A percentile compares a stretch with the other conserved stretches of the same genome.
phyloP scores from a whole-genome alignment of 768 basidiomycete species.

The Xerocomus brunneocitrinus region DNA sequence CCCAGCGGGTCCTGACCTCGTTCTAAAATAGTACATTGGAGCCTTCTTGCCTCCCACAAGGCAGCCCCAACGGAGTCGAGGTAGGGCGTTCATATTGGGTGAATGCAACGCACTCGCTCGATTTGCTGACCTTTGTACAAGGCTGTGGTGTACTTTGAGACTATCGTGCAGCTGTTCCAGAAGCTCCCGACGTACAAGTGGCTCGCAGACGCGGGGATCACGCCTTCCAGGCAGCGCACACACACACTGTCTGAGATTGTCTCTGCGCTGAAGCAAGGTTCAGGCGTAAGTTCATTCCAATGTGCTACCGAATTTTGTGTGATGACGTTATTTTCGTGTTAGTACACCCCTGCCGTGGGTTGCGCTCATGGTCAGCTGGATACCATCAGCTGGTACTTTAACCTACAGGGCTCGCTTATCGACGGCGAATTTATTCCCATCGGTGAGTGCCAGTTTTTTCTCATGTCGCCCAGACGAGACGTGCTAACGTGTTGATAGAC shows the following conservation, averaged over 20 bases:
- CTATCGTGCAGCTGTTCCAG: slow-evolving; percentile 55
- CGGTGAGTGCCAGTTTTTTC: slow-evolving; percentile 32
- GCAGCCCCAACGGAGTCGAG: slow-evolving; percentile 57
- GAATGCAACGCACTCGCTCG: not conserved
- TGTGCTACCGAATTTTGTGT: not conserved
- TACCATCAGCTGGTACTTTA: slow-evolving; percentile 57
- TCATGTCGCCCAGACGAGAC: not conserved
- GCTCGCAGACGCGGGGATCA: slow-evolving; percentile 71
- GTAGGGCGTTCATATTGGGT: slow-evolving; percentile 27
- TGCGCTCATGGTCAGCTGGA: slow-evolving; percentile 39
- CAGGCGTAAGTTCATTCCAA: slow-evolving; percentile 31
- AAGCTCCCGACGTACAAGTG: slow-evolving; percentile 70
- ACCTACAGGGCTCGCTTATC: slow-evolving; percentile 49
- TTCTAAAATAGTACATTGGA: slow-evolving; percentile 47
- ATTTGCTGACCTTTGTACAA: slow-evolving; percentile 16
- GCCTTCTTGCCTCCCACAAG: slow-evolving; percentile 51
- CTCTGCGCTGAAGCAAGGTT: slow-evolving; percentile 50
- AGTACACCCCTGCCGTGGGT: slow-evolving; percentile 49
- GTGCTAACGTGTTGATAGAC: slow-evolving; percentile 34
- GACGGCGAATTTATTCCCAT: slow-evolving; percentile 59
- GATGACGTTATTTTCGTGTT: not conserved
- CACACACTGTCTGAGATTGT: slow-evolving; percentile 54
- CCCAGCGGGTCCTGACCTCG: not conserved
- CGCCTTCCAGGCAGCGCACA: slow-evolving; percentile 49
- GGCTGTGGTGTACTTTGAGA: slow-evolving; percentile 64